Evolutionary conservation across 176 grass and related monocot genomes (phyloP), one percentile per base, ranked within the genome.

Genomic region (Dendrocalamus sinicus): DNA sequence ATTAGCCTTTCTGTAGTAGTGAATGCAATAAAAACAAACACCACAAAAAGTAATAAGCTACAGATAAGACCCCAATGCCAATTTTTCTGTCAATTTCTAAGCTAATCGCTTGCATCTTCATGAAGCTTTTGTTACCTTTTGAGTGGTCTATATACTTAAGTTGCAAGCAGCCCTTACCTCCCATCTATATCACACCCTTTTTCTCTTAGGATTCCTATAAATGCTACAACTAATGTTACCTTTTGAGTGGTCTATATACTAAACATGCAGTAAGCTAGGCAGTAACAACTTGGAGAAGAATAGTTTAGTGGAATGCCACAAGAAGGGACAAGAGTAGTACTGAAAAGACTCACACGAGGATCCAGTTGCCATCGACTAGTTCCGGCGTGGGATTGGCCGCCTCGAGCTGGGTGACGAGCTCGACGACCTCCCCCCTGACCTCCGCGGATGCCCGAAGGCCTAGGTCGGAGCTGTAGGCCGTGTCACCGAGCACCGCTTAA

Each of bases 301-400:
- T 55, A 20, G 6, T 16, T 16, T 52, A 5, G 13, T 54, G 52
- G 54, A 58, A 58, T 9, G 55, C 55, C 19, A 58, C 55, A 22
- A 0, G 37, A 60, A 62, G 6, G 26, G 55, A 43, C 22, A 7
- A 61, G 8, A 9, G 26, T 35, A 39, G 28, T 57, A 55, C 0
- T 50, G 44, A 15, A 61, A 65, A 75, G 12, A 32, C 92, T 95
- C 75, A 96, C 96, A 98, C 11, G 44, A 98, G 88, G 75, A 96
- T 94, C 96, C 96, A 95, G 50, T 98, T 98, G 58, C 96, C 93
- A 13, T 92, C 91, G 72, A 98, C 91, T 72, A 98, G 92, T 37
- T 94, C 84, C 1, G 28, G 28, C 50, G 90, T 94, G 6, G 93
- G 96, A 73, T 98, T 98, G 12, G 37, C 16, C 4, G 88, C 86